Conservation (phyloP, 768 basidiomycete genomes). For the Mycena leptocephala region DNA sequence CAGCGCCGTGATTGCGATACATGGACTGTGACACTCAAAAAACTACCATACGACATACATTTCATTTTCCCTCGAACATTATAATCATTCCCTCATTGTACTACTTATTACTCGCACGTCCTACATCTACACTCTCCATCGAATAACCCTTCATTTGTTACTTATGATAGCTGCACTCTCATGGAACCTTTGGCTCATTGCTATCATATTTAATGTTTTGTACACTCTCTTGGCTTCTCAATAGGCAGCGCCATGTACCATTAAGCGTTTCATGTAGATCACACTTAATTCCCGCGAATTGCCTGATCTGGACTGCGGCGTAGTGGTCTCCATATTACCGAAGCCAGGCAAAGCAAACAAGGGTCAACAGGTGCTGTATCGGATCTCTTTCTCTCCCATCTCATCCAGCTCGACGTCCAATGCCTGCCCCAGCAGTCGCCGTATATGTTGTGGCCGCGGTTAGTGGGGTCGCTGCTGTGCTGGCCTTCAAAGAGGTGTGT, state of each 20-base stretch:
- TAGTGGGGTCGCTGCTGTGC: slow-evolving; percentile 63
- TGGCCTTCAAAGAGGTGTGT: slow-evolving; percentile 75
- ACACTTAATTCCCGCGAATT: background rate
- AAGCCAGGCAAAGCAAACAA: background rate
- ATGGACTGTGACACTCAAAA: background rate
- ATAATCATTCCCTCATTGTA: slow-evolving; percentile 21
- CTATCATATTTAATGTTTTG: too few species aligned
- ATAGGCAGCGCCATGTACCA: too few species aligned
- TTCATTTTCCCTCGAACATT: slow-evolving; percentile 2
- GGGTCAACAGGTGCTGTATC: slow-evolving; percentile 10
- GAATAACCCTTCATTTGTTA: background rate
- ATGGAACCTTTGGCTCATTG: background rate
- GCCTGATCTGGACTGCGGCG: slow-evolving; percentile 2
- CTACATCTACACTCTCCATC: background rate
- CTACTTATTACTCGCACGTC: slow-evolving; percentile 10
- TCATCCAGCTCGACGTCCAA: slow-evolving; percentile 13
- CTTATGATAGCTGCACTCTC: background rate
- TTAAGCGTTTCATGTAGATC: too few species aligned
- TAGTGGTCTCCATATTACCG: background rate
- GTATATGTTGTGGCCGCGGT: slow-evolving; percentile 70
- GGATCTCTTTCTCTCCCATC: background rate
- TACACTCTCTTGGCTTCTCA: too few species aligned
- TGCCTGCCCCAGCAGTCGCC: slow-evolving; percentile 52
- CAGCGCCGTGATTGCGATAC: slow-evolving; percentile 29
- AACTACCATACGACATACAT: background rate